These are phyloP conservation scores for Triticum timopheevii DNA, from an alignment of 176 grass and related monocot genomes.

Conservation along the genomic window DNA sequence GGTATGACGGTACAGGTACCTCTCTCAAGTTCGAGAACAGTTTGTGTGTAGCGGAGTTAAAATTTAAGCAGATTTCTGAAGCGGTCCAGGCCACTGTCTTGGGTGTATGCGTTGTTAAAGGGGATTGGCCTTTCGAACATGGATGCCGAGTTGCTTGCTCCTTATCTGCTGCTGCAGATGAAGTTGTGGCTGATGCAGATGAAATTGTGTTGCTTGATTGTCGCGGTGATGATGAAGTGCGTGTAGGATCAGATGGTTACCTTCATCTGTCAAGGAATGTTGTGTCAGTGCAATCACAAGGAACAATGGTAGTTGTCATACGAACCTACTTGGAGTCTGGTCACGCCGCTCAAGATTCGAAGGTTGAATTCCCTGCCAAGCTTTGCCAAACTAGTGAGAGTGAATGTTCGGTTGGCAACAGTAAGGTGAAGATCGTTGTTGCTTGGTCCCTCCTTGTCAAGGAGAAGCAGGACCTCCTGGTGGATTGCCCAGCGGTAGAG, in stretches of 20 bases:
- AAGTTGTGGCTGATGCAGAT: background rate
- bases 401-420: background rate
- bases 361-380: background rate
- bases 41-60: background rate
- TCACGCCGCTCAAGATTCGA: background rate
- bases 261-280: constrained; percentile 1
- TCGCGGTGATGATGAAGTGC: background rate
- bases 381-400: background rate
- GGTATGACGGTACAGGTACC: background rate
- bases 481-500: background rate
- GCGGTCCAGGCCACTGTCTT: background rate
- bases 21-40: background rate
- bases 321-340: background rate
- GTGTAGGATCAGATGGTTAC: background rate
- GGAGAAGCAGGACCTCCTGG: background rate
- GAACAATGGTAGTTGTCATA: background rate
- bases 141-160: background rate
- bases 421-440: background rate
- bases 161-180: background rate
- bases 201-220: background rate
- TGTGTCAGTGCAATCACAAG: background rate
- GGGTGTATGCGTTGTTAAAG: background rate
- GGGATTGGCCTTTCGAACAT: background rate
- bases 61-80: background rate
- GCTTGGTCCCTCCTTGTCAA: constrained; percentile 5